phyloP scores from a whole-genome alignment of 495 filamentous ascomycete species.

The Trichoderma orchidacearum region DNA sequence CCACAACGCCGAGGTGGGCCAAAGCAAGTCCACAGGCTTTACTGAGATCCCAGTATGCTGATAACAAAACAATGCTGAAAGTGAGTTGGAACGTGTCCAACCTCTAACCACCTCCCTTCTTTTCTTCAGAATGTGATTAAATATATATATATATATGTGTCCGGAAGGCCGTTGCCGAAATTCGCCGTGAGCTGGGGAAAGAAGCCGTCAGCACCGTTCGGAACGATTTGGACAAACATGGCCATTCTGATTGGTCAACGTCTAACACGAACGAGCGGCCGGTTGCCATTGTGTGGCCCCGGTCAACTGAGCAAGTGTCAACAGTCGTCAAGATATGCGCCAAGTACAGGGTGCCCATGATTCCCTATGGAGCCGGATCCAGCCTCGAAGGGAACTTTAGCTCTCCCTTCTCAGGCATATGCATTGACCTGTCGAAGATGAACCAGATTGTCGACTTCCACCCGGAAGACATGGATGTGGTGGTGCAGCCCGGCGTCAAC shows the following conservation, averaged over 20 bases:
- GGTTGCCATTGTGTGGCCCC: slow-evolving; percentile 60
- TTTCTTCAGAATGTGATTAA: too few relatives aligned
- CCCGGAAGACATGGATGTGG: slow-evolving; percentile 76
- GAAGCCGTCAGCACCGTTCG: slow-evolving; percentile 63
- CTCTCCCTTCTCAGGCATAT: slow-evolving; percentile 66
- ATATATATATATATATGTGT: too few relatives aligned
- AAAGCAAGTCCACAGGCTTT: neutral
- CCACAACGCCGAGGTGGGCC: neutral
- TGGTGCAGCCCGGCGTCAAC: slow-evolving; percentile 72
- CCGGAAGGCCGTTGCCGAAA: neutral
- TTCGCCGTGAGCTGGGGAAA: slow-evolving; percentile 9
- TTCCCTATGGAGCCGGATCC: slow-evolving; percentile 72
- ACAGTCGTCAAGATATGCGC: slow-evolving; percentile 63
- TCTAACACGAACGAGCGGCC: slow-evolving; percentile 60
- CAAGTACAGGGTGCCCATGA: slow-evolving; percentile 69
- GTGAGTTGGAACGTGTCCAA: too few relatives aligned
- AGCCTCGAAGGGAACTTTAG: slow-evolving; percentile 81
- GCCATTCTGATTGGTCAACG: slow-evolving; percentile 80
- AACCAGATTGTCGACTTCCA: slow-evolving; percentile 62
- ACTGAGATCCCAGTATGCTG: neutral
- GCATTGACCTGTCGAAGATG: slow-evolving; percentile 76
- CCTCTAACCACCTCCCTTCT: too few relatives aligned
- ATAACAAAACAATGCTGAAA: neutral
- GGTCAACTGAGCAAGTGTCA: slow-evolving; percentile 63
- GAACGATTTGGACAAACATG: slow-evolving; percentile 63